Evolutionary conservation across 2,329 filamentous ascomycete genomes (phyloP).

Genomic region (Fusarium staphyleae): DNA sequence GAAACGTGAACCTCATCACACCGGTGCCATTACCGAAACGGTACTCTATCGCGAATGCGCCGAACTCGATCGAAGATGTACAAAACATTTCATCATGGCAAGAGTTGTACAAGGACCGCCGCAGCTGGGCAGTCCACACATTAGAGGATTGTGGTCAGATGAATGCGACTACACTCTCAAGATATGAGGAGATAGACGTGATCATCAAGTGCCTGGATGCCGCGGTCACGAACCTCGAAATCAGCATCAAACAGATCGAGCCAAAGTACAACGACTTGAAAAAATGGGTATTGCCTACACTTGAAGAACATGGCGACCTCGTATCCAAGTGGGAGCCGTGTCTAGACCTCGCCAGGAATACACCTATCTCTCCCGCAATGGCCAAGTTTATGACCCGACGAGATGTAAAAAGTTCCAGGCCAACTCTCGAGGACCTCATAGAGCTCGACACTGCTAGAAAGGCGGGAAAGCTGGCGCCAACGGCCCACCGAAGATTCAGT

Average conservation of each 20-base stretch:
- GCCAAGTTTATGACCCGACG: slow-evolving; percentile 67
- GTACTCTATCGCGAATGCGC: slow-evolving; percentile 69
- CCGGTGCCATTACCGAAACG: slow-evolving; percentile 60
- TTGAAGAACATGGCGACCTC: slow-evolving; percentile 71
- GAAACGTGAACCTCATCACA: slow-evolving; percentile 53
- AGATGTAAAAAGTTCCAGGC: slow-evolving; percentile 54
- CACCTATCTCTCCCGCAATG: slow-evolving; percentile 72
- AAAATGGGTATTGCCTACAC: slow-evolving; percentile 72
- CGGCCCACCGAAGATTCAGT: slow-evolving; percentile 65
- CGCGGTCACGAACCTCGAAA: slow-evolving; percentile 83
- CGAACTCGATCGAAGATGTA: slow-evolving; percentile 83
- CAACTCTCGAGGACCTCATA: slow-evolving; percentile 77
- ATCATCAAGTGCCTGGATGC: slow-evolving; percentile 83
- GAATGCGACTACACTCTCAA: slow-evolving; percentile 66
- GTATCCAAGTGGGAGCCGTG: slow-evolving; percentile 73
- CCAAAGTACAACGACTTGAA: slow-evolving; percentile 74
- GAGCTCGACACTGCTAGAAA: slow-evolving; percentile 75
- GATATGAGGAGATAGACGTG: slow-evolving; percentile 75
- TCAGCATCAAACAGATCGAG: slow-evolving; percentile 74
- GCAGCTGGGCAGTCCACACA: slow-evolving; percentile 78
- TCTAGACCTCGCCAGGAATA: slow-evolving; percentile 67
- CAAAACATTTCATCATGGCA: slow-evolving; percentile 89
- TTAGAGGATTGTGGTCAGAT: slow-evolving; percentile 73
- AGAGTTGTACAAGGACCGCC: slow-evolving; percentile 80
- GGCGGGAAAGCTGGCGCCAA: slow-evolving; percentile 70